Evolutionary conservation across 1,139 yeast species (phyloP).

Genomic region (Geotrichum histeridarum): DNA sequence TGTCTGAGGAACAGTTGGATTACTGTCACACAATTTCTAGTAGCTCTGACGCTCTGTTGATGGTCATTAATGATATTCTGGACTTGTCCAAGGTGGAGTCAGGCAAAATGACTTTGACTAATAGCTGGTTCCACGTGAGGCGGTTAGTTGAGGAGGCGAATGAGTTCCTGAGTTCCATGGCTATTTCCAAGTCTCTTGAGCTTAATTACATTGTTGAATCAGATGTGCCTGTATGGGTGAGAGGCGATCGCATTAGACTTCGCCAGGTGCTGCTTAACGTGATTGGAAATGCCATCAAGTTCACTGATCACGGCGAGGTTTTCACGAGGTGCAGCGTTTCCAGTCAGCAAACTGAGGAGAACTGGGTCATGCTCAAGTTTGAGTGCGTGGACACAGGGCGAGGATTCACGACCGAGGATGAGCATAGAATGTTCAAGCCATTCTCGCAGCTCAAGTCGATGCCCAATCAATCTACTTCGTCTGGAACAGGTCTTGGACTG

Average conservation of each 20-base stretch:
- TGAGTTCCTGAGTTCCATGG: constrained; percentile 72
- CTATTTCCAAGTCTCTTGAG: constrained; percentile 69
- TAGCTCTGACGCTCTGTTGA: constrained; percentile 67
- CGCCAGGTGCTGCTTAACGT: constrained; percentile 85
- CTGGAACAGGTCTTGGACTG: constrained; percentile 84
- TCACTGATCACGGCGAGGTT: constrained; percentile 72
- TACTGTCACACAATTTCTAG: constrained; percentile 78
- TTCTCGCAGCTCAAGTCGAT: constrained; percentile 64
- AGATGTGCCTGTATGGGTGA: constrained; percentile 71
- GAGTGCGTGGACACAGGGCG: constrained; percentile 86
- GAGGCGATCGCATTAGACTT: constrained; percentile 84
- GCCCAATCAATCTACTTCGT: constrained; percentile 26
- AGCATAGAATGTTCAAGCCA: constrained; percentile 77
- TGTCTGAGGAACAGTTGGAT: constrained; percentile 75
- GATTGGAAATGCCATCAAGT: constrained; percentile 81
- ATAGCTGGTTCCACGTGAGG: constrained; percentile 67
- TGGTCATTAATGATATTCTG: constrained; percentile 74
- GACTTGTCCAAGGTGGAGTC: constrained; percentile 83
- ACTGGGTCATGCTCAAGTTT: constrained; percentile 52
- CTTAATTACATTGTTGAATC: constrained; percentile 71
- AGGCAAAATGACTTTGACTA: constrained; percentile 76
- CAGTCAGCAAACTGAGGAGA: constrained; percentile 19
- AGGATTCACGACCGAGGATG: constrained; percentile 58
- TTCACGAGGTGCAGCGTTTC: constrained; percentile 32
- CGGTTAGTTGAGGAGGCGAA: constrained; percentile 76